A percentile compares a stretch with the other conserved stretches of the same genome.
Evolutionary conservation across 805 yeast genomes (phyloP).

Genomic region (Myxozyma udenii): DNA sequence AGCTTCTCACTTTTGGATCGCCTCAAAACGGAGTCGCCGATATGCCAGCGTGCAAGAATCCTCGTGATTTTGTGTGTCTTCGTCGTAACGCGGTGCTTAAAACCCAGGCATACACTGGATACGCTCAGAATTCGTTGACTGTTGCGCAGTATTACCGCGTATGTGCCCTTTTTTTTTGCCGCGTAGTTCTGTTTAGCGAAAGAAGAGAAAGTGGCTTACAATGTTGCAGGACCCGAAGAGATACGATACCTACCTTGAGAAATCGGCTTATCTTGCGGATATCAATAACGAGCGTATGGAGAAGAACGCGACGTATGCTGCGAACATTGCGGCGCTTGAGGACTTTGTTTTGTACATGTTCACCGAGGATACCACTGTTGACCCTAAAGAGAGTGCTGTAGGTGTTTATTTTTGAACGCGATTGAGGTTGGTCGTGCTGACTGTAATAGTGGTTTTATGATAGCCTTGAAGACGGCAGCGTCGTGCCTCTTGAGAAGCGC

Average conservation of each 20-base stretch:
- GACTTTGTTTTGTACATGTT: slow-evolving; percentile 61
- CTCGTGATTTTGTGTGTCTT: slow-evolving; percentile 58
- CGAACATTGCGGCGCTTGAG: slow-evolving; percentile 47
- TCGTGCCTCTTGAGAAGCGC: slow-evolving; percentile 50
- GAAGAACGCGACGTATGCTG: slow-evolving; percentile 43
- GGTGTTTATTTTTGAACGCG: slow-evolving; percentile 15
- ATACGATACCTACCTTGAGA: slow-evolving; percentile 52
- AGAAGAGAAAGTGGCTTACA: neutral
- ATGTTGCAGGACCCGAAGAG: slow-evolving; percentile 49
- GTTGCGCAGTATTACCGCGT: slow-evolving; percentile 74
- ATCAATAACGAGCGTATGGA: slow-evolving; percentile 58
- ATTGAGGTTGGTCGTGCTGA: neutral
- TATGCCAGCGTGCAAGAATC: slow-evolving; percentile 49
- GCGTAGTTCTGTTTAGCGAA: neutral
- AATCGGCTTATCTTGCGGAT: slow-evolving; percentile 60
- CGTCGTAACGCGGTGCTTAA: slow-evolving; percentile 53
- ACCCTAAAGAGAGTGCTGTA: slow-evolving; percentile 69
- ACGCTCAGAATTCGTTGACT: slow-evolving; percentile 55
- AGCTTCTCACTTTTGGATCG: slow-evolving; percentile 70
- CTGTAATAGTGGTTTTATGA: slow-evolving; percentile 50
- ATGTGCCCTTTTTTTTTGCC: neutral
- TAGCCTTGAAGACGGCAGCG: slow-evolving; percentile 45
- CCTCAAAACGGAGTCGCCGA: slow-evolving; percentile 72
- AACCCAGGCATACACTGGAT: slow-evolving; percentile 56
- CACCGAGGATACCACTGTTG: slow-evolving; percentile 60